Conservation (phyloP, 345 rosid species). For the Durio zibethinus region DNA sequence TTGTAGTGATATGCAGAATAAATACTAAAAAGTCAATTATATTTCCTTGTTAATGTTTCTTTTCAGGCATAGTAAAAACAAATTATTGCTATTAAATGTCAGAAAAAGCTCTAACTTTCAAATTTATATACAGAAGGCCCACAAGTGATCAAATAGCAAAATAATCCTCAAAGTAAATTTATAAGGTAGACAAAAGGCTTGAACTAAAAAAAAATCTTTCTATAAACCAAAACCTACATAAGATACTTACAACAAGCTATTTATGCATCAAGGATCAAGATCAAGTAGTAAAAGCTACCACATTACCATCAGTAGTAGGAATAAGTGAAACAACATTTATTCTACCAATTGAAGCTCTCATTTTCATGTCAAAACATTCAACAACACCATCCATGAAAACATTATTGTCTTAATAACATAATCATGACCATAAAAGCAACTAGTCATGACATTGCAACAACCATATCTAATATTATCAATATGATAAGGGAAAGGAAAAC, state of each 20-base stretch:
- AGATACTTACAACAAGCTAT: not conserved
- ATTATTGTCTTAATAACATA: not conserved
- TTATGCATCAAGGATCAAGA: constrained; percentile 5
- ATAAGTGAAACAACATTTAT: constrained; percentile 73
- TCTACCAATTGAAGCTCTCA: constrained; percentile 77
- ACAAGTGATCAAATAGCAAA: not conserved
- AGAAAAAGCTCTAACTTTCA: not conserved
- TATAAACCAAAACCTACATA: not conserved
- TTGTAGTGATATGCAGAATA: not conserved
- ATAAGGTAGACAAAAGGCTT: constrained; percentile 6
- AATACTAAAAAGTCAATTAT: not conserved
- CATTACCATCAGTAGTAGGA: constrained; percentile 64
- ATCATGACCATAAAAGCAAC: not conserved
- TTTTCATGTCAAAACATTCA: constrained; percentile 89
- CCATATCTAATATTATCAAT: constrained; percentile 1
- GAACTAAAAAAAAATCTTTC: not conserved
- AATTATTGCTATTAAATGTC: not conserved
- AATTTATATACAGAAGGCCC: not conserved
- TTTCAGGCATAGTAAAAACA: not conserved
- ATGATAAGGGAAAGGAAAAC: not conserved
- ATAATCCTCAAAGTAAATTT: not conserved
- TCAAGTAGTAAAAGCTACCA: constrained; percentile 36
- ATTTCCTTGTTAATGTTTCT: constrained; percentile 1
- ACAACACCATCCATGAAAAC: constrained; percentile 67
- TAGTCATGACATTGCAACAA: not conserved